phyloP scores from a whole-genome alignment of 805 yeast species.

The Babjeviella inositovora region DNA sequence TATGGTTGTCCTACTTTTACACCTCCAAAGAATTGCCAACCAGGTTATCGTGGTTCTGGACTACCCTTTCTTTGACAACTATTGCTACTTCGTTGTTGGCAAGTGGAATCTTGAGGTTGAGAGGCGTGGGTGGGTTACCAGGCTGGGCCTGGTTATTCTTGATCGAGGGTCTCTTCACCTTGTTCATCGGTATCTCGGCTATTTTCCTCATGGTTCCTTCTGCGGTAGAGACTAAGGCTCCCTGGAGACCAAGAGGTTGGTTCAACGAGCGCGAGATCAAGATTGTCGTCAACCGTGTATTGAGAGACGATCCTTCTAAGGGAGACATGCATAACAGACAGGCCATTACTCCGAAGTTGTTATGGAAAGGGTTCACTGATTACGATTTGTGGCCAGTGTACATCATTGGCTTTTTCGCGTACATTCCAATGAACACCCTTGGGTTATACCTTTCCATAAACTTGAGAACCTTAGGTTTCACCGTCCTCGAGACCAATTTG shows the following conservation, averaged over 20 bases:
- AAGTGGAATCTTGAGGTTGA: constrained; percentile 30
- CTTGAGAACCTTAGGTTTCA: constrained; percentile 27
- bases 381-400: constrained; percentile 42
- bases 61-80: constrained; percentile 30
- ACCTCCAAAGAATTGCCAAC: constrained; percentile 40
- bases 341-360: constrained; percentile 22
- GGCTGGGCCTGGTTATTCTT: constrained; percentile 60
- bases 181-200: constrained; percentile 28
- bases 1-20: constrained; percentile 56
- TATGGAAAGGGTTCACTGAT: constrained; percentile 24
- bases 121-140: constrained; percentile 21
- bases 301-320: constrained; percentile 45
- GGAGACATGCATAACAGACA: constrained; percentile 53
- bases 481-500: constrained; percentile 32
- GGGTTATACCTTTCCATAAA: constrained; percentile 28
- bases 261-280: constrained; percentile 36
- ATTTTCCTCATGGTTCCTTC: constrained; percentile 15
- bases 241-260: constrained; percentile 15
- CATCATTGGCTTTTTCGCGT: constrained; percentile 23
- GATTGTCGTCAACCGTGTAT: constrained; percentile 37
- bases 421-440: constrained; percentile 18
- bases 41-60: constrained; percentile 45
- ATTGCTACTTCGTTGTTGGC: constrained; percentile 28
- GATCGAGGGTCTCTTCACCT: constrained; percentile 44
- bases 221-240: constrained; percentile 11